A percentile compares a stretch with the other conserved stretches of the same genome.
Conservation (phyloP, 23 red algal species). For the Gracilaria gracilis region DNA sequence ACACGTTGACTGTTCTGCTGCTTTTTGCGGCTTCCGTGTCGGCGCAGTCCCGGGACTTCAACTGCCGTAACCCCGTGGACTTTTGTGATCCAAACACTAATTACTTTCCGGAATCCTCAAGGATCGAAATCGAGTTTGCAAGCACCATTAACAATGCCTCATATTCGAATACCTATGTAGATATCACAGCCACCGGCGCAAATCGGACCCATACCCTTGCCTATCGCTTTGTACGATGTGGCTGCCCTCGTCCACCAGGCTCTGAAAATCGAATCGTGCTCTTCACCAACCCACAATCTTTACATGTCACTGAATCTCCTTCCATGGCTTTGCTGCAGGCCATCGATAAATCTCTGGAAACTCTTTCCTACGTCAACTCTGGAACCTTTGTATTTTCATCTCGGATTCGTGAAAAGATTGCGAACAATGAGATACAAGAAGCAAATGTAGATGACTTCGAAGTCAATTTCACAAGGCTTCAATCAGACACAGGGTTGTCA, state of each 20-base stretch:
- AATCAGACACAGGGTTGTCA: neutral
- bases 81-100: neutral
- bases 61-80: neutral
- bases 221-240: neutral
- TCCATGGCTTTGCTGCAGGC: neutral
- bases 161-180: neutral
- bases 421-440: neutral
- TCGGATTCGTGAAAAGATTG: neutral
- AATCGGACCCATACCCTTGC: neutral
- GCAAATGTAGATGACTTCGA: neutral
- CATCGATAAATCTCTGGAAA: neutral
- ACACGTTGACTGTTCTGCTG: no score
- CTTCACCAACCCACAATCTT: neutral
- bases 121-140: neutral
- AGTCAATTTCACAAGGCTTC: neutral
- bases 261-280: neutral
- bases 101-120: neutral
- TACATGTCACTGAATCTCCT: neutral
- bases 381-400: neutral
- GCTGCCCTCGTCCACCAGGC: neutral
- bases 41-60: slow-evolving; percentile 2
- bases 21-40: neutral
- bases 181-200: neutral
- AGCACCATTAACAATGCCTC: neutral
- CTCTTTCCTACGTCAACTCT: slow-evolving; percentile 9